phyloP scores from a whole-genome alignment of 148 eudicot species.

The Chenopodium formosanum region DNA sequence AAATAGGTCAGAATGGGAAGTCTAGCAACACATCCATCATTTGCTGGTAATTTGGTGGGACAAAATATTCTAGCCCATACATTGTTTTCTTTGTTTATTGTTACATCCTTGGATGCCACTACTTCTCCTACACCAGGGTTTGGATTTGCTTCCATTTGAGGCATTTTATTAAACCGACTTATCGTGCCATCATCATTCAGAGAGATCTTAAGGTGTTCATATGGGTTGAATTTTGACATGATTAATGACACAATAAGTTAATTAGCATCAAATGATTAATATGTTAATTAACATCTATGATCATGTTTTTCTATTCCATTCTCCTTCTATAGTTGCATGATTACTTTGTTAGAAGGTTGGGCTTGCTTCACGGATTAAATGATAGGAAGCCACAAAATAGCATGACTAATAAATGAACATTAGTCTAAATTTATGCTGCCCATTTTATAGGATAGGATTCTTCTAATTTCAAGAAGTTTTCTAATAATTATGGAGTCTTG shows the following conservation, averaged over 20 bases:
- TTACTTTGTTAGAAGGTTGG: conserved; percentile 3
- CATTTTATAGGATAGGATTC: neutral
- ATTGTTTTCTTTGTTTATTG: conserved; percentile 40
- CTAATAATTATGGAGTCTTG: too few relatives aligned
- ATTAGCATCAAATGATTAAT: too few relatives aligned
- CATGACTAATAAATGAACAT: too few relatives aligned
- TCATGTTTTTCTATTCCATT: neutral
- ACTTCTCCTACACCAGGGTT: conserved; percentile 33
- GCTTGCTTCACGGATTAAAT: conserved; percentile 11
- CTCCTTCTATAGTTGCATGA: neutral
- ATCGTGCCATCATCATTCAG: conserved; percentile 60
- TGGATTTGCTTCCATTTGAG: conserved; percentile 34
- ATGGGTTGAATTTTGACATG: conserved; percentile 57
- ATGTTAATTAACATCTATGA: neutral
- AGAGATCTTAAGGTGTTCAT: conserved; percentile 57
- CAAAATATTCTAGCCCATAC: conserved; percentile 56
- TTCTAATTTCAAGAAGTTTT: neutral
- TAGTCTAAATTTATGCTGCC: neutral
- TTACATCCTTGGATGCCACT: conserved; percentile 57
- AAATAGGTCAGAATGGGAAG: conserved; percentile 61
- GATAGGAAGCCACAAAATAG: neutral
- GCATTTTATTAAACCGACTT: conserved; percentile 26
- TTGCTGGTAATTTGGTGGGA: conserved; percentile 53
- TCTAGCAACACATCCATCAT: conserved; percentile 42
- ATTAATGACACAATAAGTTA: neutral